Conservation (phyloP, 2,329 filamentous ascomycete species). For the Exophiala dermatitidis region DNA sequence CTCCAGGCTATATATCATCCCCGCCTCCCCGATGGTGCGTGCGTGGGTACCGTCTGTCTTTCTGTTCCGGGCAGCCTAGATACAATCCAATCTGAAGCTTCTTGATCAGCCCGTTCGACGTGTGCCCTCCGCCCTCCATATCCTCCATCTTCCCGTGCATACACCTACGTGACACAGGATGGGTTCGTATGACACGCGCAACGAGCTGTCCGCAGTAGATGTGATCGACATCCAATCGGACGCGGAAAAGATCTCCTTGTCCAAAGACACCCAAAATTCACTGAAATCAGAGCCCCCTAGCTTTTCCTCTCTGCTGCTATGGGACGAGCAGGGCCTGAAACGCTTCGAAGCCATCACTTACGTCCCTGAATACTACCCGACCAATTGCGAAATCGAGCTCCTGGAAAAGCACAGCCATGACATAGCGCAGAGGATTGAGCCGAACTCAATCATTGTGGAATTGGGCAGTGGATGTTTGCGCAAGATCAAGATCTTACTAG, state of each 20-base stretch:
- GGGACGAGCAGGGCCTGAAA: constrained; percentile 67
- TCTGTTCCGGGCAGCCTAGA: not conserved
- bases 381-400: constrained; percentile 81
- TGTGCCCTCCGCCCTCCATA: too few species aligned
- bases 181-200: not conserved
- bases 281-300: constrained; percentile 54
- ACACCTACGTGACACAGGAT: not conserved
- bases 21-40: not conserved
- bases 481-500: constrained; percentile 78
- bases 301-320: constrained; percentile 73
- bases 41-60: not conserved
- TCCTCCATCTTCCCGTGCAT: too few species aligned
- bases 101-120: too few species aligned
- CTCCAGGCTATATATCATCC: not conserved
- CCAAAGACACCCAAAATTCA: constrained; percentile 58
- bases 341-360: constrained; percentile 86
- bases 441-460: constrained; percentile 74
- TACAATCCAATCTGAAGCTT: too few species aligned
- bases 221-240: constrained; percentile 67
- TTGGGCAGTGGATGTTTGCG: constrained; percentile 79
- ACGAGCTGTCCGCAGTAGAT: not conserved
- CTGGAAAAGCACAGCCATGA: constrained; percentile 60
- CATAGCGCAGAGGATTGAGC: constrained; percentile 65
- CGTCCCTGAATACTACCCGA: constrained; percentile 88
- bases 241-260: constrained; percentile 62